Base-by-base conservation (phyloP, 257 asterid genomes). In the Lithospermum erythrorhizon region DNA sequence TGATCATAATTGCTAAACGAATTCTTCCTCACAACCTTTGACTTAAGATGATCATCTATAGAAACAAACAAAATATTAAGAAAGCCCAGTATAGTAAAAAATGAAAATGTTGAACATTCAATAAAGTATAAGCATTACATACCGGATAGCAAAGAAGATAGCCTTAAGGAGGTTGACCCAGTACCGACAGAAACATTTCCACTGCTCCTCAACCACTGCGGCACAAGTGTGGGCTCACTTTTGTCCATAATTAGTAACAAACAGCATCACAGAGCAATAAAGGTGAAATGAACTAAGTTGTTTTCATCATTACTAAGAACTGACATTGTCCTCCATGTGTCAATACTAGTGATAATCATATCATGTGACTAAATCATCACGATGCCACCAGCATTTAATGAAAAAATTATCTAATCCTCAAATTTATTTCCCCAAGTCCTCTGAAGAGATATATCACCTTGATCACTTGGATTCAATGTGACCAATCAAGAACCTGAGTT, bases 201-300 rank as follows among this genome's bases (percentile, higher is more conserved):
- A 65, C 83, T 55, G 63, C 70, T 87, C 75, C 78, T 90, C 78
- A 87, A 78, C 97, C 45, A 35, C 45, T 35, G 45, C 14, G 45
- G 45, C 45, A 35, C 86, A 63, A 90, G 77, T 64, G 84, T 72
- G 59, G 97, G 97, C 70, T 90, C 95, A 83, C 79, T 83, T 76
- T 70, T 83, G 63, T 82, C 97, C 97, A 90, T 90, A 75, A 72
- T 75, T 76, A 71, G 61, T 69, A 68, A 67, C 72, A 76, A 73
- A 75, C 85, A 80, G 79, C 70, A 84, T 73, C 86, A 70, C 70
- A 53, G 21, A 74, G 61, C 71, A 73, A 71, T 20, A 66, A 59
- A 65, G 48, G 66, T 23, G 49, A 67, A 57, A 55, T 35, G 13
- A 66, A 45, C 60, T 67, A 55, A 71, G 77, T 71, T 59, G 53